Percentiles rank a stretch among this genome's conserved stretches.
These are phyloP conservation scores for Annulohypoxylon bovei DNA, from an alignment of 495 filamentous ascomycete genomes.

Conservation along the genomic window DNA sequence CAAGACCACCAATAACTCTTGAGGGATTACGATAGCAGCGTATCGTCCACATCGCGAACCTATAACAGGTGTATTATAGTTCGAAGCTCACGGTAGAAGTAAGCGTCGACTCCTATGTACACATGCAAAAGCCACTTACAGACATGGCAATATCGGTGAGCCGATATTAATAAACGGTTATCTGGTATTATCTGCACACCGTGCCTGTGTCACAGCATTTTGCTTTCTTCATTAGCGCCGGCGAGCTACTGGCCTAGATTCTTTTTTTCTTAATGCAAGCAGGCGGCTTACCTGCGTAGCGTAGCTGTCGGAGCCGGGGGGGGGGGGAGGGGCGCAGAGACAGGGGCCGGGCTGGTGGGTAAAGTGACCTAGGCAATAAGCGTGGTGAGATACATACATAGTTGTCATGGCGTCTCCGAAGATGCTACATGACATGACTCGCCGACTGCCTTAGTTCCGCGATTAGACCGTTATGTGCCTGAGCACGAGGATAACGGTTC, in stretches of 20 bases:
- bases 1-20: background rate
- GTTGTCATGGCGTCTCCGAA: background rate
- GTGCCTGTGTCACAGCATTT: constrained; percentile 19
- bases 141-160: constrained; percentile 4
- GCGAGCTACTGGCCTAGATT: constrained; percentile 22
- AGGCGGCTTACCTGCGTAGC: constrained; percentile 15
- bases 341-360: constrained; percentile 15
- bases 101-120: background rate
- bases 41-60: background rate
- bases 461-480: background rate
- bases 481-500: constrained; percentile 8
- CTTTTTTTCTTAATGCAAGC: constrained; percentile 16
- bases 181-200: constrained; percentile 7
- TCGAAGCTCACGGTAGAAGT: background rate
- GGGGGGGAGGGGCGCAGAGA: background rate
- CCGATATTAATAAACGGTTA: background rate
- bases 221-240: constrained; percentile 10
- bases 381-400: background rate
- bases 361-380: background rate
- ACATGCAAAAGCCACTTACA: background rate
- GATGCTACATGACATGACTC: constrained; percentile 6
- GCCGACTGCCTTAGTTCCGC: background rate
- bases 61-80: background rate
- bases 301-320: constrained; percentile 9
- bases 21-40: background rate